Percentiles rank a stretch among this genome's conserved stretches.
These are phyloP conservation scores for Gastrolobium bilobum DNA, from an alignment of 306 rosid species.

Conservation along the genomic window DNA sequence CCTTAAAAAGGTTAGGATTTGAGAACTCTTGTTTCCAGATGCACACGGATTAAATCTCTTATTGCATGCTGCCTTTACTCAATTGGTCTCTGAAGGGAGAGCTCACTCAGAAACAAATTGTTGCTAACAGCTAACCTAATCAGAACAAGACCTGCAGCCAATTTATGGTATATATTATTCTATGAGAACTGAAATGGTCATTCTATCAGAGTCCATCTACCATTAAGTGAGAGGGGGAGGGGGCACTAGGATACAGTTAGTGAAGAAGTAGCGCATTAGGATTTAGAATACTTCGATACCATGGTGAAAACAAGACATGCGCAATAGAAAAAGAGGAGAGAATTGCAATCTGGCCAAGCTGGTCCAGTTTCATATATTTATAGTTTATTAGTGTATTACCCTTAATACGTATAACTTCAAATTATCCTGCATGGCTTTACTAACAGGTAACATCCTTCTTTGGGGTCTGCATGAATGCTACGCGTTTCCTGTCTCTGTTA, in stretches of 20 bases:
- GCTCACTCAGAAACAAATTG: not conserved
- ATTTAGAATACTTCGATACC: slow-evolving; percentile 18
- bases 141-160: not conserved
- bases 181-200: slow-evolving; percentile 37
- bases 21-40: slow-evolving; percentile 7
- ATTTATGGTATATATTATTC: not conserved
- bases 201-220: slow-evolving; percentile 5
- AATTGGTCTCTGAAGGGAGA: not conserved
- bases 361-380: not conserved
- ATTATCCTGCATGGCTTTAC: slow-evolving; percentile 33
- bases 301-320: slow-evolving; percentile 35
- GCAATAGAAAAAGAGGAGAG: slow-evolving; percentile 10
- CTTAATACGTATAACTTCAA: not conserved
- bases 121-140: not conserved
- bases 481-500: slow-evolving; percentile 13
- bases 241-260: slow-evolving; percentile 3
- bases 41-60: not conserved
- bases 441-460: not conserved
- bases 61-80: not conserved
- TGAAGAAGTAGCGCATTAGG: slow-evolving; percentile 3
- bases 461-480: slow-evolving; percentile 39
- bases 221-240: not conserved
- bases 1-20: not conserved
- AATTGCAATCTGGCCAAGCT: slow-evolving; percentile 12
- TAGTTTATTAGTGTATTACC: slow-evolving; percentile 4